Conservation (phyloP, 768 basidiomycete genomes). For the Podaxis sp. region DNA sequence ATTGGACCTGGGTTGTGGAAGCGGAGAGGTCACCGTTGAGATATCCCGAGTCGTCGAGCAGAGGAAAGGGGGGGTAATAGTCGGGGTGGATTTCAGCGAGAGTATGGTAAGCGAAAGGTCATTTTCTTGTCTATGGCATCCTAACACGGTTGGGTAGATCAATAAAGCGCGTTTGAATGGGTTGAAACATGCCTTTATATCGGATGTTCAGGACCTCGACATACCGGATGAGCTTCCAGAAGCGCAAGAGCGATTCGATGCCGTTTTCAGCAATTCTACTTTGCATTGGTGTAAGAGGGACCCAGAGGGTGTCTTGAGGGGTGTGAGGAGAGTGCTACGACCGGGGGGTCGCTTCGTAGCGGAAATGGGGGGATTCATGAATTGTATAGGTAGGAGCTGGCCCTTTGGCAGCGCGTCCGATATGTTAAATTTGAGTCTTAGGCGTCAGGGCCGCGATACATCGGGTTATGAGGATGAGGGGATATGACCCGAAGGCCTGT, state of each 20-base stretch:
- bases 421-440: constrained; percentile 26
- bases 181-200: constrained; percentile 44
- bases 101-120: constrained; percentile 59
- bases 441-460: constrained; percentile 64
- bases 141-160: constrained; percentile 10
- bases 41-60: constrained; percentile 53
- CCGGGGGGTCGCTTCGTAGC: constrained; percentile 70
- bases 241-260: constrained; percentile 54
- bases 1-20: constrained; percentile 81
- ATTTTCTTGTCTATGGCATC: neutral
- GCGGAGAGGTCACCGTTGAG: constrained; percentile 69
- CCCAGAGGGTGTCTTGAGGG: constrained; percentile 63
- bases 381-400: constrained; percentile 55
- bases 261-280: constrained; percentile 77
- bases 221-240: constrained; percentile 33
- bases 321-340: constrained; percentile 61
- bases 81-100: constrained; percentile 70
- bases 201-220: constrained; percentile 53
- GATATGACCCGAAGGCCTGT: constrained; percentile 54
- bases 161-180: constrained; percentile 29
- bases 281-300: constrained; percentile 86
- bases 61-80: constrained; percentile 49
- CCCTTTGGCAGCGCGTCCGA: neutral
- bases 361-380: constrained; percentile 80
- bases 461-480: constrained; percentile 46